Percentiles rank a stretch among this genome's conserved stretches.
These are phyloP conservation scores for Orbilia brochopaga DNA, from an alignment of 2,329 filamentous ascomycete genomes.

Conservation along the genomic window DNA sequence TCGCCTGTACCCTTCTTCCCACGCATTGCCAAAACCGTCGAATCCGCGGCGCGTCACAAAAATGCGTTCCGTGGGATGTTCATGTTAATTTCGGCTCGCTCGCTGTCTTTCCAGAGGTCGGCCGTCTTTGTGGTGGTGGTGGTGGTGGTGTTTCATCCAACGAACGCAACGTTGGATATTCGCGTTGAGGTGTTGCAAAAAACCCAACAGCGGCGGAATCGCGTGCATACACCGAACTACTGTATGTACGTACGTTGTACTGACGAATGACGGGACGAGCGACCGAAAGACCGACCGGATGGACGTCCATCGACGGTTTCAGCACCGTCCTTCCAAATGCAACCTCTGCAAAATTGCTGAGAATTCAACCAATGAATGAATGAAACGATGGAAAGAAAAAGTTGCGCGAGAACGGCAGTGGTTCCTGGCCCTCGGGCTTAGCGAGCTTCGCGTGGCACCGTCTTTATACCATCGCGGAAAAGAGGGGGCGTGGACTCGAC, in stretches of 20 bases:
- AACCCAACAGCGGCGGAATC: conserved; percentile 18
- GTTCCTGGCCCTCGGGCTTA: conserved; percentile 42
- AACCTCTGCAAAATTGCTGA: conserved; percentile 32
- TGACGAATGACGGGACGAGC: conserved; percentile 21
- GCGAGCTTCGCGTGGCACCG: conserved; percentile 51
- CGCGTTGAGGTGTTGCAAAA: conserved; percentile 48
- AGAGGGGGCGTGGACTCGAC: conserved; percentile 34
- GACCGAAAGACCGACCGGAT: background rate
- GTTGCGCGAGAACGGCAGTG: conserved; percentile 32
- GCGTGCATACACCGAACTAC: background rate
- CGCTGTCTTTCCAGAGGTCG: no score
- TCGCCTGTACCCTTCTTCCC: conserved; percentile 6
- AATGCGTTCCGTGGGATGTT: conserved; percentile 23
- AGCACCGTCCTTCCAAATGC: conserved; percentile 45
- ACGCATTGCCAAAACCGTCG: conserved; percentile 29
- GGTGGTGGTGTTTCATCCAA: conserved; percentile 28
- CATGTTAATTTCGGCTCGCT: conserved; percentile 34
- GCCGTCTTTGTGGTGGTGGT: conserved; percentile 13
- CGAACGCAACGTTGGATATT: conserved; percentile 35
- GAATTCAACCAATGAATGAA: conserved; percentile 41
- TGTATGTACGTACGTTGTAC: background rate
- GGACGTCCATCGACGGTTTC: conserved; percentile 45
- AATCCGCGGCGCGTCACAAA: background rate
- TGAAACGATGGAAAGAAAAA: no score
- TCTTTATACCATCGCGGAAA: conserved; percentile 47